Percentiles rank a stretch among this genome's conserved stretches.
Conservation (phyloP, 208 protist genomes). For the Acanthamoeba sp. region DNA sequence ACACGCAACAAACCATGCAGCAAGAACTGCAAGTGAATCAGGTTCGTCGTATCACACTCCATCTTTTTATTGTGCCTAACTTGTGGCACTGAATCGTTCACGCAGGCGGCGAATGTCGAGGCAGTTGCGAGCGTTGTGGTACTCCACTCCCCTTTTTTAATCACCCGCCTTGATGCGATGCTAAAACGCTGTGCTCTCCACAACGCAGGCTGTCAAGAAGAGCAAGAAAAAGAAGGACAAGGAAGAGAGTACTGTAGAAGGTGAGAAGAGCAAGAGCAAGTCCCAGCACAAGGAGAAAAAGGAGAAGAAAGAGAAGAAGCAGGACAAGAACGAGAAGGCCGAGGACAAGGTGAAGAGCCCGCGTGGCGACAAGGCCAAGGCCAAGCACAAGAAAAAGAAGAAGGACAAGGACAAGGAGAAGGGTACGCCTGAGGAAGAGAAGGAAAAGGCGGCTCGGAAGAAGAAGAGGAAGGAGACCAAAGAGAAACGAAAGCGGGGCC, state of each 20-base stretch:
- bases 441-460: neutral
- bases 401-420: neutral
- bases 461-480: conserved; percentile 52
- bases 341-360: conserved; percentile 5
- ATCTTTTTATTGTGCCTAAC: too few relatives aligned
- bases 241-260: neutral
- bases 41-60: too few relatives aligned
- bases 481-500: neutral
- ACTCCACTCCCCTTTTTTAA: too few relatives aligned
- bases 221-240: conserved; percentile 41
- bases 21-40: too few relatives aligned
- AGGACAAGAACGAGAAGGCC: neutral
- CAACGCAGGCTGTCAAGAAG: too few relatives aligned
- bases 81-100: too few relatives aligned
- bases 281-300: neutral
- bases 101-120: too few relatives aligned
- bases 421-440: neutral
- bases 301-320: neutral
- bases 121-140: too few relatives aligned
- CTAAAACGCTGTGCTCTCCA: too few relatives aligned
- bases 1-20: too few relatives aligned
- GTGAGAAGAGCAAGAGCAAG: conserved; percentile 9
- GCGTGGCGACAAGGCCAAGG: neutral
- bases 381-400: neutral
- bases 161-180: too few relatives aligned